Evolutionary conservation across 148 eudicot genomes (phyloP).

Genomic region (Nyssa sinensis): DNA sequence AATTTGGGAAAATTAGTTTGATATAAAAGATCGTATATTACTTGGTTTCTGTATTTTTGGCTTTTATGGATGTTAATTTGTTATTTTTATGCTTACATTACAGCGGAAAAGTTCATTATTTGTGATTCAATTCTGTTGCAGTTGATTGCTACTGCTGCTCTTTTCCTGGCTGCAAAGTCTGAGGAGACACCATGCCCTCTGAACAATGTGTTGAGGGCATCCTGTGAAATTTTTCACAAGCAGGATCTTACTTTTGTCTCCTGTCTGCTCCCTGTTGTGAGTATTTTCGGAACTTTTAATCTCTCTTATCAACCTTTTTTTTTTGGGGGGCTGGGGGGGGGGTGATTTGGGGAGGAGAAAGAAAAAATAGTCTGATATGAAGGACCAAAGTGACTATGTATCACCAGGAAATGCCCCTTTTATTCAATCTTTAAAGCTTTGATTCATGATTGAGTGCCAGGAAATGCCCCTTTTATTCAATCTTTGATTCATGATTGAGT

Average conservation of each 20-base stretch:
- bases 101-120: neutral
- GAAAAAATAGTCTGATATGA: neutral
- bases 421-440: neutral
- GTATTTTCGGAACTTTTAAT: slow-evolving; percentile 27
- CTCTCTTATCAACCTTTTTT: too few relatives aligned
- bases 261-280: slow-evolving; percentile 74
- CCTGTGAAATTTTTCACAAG: slow-evolving; percentile 79
- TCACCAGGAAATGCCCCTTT: neutral
- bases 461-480: too few relatives aligned
- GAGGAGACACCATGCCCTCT: slow-evolving; percentile 89
- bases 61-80: neutral
- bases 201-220: slow-evolving; percentile 72
- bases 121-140: slow-evolving; percentile 31
- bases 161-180: slow-evolving; percentile 88
- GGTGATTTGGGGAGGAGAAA: neutral
- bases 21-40: neutral
- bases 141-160: slow-evolving; percentile 90
- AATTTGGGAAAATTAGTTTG: neutral
- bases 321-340: too few relatives aligned
- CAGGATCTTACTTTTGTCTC: slow-evolving; percentile 60
- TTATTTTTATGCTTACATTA: neutral
- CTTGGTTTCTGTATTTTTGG: neutral
- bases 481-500: too few relatives aligned
- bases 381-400: neutral
- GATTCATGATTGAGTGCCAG: neutral